These are phyloP conservation scores for Cercospora sojina DNA, from an alignment of 2,329 filamentous ascomycete species.

Conservation along the genomic window DNA sequence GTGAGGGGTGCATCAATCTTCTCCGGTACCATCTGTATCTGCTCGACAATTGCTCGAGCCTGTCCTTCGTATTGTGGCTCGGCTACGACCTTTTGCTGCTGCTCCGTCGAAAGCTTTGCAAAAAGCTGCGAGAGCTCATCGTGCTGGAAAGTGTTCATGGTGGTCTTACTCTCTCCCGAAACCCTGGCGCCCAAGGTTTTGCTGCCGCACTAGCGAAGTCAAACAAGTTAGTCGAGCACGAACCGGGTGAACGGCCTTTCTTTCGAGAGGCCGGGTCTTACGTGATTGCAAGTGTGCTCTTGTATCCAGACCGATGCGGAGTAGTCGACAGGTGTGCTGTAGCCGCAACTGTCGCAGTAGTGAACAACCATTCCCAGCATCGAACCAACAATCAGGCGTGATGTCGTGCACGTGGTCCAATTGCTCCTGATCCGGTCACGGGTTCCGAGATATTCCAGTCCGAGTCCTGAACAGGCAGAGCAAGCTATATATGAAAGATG, in stretches of 20 bases:
- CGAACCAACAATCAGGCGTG: slow-evolving; percentile 4
- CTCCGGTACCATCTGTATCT: slow-evolving; percentile 22
- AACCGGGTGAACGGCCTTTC: slow-evolving; percentile 21
- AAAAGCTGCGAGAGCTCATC: slow-evolving; percentile 83
- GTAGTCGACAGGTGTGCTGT: slow-evolving; percentile 42
- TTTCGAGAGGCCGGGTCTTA: slow-evolving; percentile 40
- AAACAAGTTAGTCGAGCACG: slow-evolving; percentile 27
- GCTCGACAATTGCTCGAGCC: slow-evolving; percentile 17
- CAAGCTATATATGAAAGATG: slow-evolving; percentile 16
- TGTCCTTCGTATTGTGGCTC: slow-evolving; percentile 29
- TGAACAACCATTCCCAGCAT: slow-evolving; percentile 36
- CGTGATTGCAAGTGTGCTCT: slow-evolving; percentile 47
- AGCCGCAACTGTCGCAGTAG: slow-evolving; percentile 34
- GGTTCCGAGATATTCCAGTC: neutral
- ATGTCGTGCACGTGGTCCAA: neutral
- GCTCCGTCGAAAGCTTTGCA: slow-evolving; percentile 48
- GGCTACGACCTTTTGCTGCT: slow-evolving; percentile 53
- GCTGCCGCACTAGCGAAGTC: slow-evolving; percentile 43
- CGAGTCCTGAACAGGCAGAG: slow-evolving; percentile 1
- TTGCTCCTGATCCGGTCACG: neutral
- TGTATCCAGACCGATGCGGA: slow-evolving; percentile 46
- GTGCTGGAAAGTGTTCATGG: slow-evolving; percentile 59
- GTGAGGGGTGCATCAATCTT: slow-evolving; percentile 52
- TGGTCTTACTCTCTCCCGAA: slow-evolving; percentile 44
- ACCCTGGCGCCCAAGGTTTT: slow-evolving; percentile 45